phyloP scores from a whole-genome alignment of 2,329 filamentous ascomycete species.

The Didymella pinodella region DNA sequence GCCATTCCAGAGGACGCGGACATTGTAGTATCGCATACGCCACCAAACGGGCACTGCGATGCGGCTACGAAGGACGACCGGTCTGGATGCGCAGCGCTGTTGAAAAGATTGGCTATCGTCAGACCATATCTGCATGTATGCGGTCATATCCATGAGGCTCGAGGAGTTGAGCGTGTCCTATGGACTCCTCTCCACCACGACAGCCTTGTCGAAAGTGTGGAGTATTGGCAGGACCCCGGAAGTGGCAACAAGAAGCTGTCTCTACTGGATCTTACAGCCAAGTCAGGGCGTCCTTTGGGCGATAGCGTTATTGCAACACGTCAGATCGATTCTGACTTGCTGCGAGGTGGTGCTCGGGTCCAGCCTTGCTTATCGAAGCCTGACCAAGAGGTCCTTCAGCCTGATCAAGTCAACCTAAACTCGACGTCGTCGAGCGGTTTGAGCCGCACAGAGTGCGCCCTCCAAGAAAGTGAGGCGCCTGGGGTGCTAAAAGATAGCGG shows the following conservation, averaged over 20 bases:
- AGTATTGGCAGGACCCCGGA: constrained; percentile 68
- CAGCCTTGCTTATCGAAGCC: constrained; percentile 28
- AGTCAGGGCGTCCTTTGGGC: constrained; percentile 38
- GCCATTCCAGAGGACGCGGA: constrained; percentile 68
- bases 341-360: constrained; percentile 22
- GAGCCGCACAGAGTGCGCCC: constrained; percentile 29
- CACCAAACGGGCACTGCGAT: constrained; percentile 68
- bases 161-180: constrained; percentile 68
- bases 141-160: constrained; percentile 74
- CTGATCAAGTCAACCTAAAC: constrained; percentile 32
- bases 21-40: constrained; percentile 75
- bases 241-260: constrained; percentile 67
- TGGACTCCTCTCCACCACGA: constrained; percentile 60
- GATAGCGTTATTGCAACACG: constrained; percentile 41
- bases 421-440: constrained; percentile 22
- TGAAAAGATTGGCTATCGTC: constrained; percentile 65
- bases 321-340: constrained; percentile 32
- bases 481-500: constrained; percentile 28
- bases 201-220: constrained; percentile 38
- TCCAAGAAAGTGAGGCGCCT: constrained; percentile 34
- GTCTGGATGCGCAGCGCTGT: constrained; percentile 68
- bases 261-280: constrained; percentile 65
- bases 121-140: constrained; percentile 72
- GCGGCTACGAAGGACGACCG: constrained; percentile 31
- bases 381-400: constrained; percentile 26